Percentiles rank a stretch among this genome's conserved stretches.
These are phyloP conservation scores for Camellia oleifera DNA, from an alignment of 179 eudicot species.

Conservation along the genomic window DNA sequence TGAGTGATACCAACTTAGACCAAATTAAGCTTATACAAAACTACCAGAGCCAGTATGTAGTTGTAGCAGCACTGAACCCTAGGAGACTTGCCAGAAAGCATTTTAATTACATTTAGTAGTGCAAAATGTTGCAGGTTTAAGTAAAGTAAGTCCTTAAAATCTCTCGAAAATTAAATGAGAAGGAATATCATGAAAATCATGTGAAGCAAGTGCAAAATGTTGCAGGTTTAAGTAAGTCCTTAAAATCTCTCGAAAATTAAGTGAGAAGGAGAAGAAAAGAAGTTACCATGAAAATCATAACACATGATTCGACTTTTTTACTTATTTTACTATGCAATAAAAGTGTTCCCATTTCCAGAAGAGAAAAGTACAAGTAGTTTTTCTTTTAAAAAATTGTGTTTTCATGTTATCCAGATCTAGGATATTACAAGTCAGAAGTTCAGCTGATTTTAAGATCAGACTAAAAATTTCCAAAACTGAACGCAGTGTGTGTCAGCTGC, in stretches of 20 bases:
- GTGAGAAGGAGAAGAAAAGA: not conserved
- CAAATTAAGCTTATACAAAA: not conserved
- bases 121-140: constrained; percentile 5
- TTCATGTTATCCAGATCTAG: not conserved
- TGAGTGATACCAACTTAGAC: not conserved
- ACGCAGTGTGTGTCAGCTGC: not conserved
- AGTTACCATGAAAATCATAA: not conserved
- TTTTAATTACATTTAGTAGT: not conserved
- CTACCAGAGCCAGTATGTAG: not conserved
- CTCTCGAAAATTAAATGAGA: not conserved
- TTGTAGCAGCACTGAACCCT: not conserved
- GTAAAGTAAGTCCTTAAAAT: not conserved
- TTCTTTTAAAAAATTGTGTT: not conserved
- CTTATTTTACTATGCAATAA: not conserved
- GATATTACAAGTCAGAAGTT: not conserved
- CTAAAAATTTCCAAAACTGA: not conserved
- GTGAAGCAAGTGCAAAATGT: not conserved
- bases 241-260: not conserved
- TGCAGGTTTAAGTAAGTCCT: constrained; percentile 2
- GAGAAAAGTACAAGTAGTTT: not conserved
- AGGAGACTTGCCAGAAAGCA: not conserved
- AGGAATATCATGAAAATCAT: constrained; percentile 4
- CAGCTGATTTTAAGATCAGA: not conserved
- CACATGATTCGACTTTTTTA: not conserved
- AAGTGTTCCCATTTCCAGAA: not conserved